Evolutionary conservation across 805 yeast genomes (phyloP).

Genomic region (Tetrapisispora phaffii): DNA sequence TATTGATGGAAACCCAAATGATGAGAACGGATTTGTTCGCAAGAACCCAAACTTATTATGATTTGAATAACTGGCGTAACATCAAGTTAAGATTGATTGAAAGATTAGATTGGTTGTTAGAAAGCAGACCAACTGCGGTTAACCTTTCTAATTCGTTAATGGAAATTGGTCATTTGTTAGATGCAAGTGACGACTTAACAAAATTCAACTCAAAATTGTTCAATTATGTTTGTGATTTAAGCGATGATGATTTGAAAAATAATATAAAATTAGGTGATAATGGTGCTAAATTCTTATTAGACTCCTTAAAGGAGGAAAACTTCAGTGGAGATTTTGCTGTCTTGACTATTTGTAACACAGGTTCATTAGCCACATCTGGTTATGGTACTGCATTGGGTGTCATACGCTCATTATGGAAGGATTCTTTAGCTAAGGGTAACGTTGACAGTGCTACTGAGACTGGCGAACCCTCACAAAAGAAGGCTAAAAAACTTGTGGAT

Average conservation of each 20-base stretch:
- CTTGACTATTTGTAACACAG: conserved; percentile 90
- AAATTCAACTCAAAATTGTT: conserved; percentile 27
- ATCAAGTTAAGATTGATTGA: conserved; percentile 33
- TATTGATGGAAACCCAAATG: conserved; percentile 57
- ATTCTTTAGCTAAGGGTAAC: conserved; percentile 25
- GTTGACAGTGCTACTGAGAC: conserved; percentile 5
- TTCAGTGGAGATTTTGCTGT: conserved; percentile 65
- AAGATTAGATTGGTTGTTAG: conserved; percentile 54
- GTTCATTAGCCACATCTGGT: conserved; percentile 93
- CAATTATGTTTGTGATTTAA: conserved; percentile 44
- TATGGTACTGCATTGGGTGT: conserved; percentile 96
- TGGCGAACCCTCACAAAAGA: conserved; percentile 11
- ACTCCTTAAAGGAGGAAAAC: conserved; percentile 36
- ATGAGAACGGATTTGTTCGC: conserved; percentile 21
- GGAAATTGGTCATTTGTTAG: conserved; percentile 29
- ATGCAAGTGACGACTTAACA: conserved; percentile 21
- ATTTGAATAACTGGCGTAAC: conserved; percentile 22
- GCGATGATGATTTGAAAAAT: conserved; percentile 68
- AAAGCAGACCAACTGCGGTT: conserved; percentile 93
- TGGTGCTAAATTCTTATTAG: conserved; percentile 61
- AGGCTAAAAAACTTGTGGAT: conserved; percentile 14
- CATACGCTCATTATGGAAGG: conserved; percentile 57
- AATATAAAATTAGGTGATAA: conserved; percentile 70
- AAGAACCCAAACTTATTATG: conserved; percentile 25
- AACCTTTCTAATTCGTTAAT: conserved; percentile 64